Evolutionary conservation across 176 grass and related monocot species (phyloP), one percentile per base, ranked within the genome.

Genomic region (Hordeum marinum): DNA sequence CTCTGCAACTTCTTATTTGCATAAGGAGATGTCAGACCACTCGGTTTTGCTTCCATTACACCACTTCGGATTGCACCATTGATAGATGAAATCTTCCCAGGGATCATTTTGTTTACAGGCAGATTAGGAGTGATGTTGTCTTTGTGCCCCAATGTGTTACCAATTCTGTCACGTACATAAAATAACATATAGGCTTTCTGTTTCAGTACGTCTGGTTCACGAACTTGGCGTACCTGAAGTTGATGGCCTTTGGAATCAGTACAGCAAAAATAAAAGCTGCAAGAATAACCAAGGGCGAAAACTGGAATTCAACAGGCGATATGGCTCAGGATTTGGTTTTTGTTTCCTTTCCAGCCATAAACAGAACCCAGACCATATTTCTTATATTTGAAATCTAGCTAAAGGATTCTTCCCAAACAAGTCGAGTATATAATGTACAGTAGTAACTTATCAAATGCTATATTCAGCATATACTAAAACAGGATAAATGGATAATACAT

Each of bases 151-250:
- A 77, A 39, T 39, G 87, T 61, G 37, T 82, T 90, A 41, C 89
- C 80, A 17, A 92, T 24, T 88, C 84, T 98, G 81, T 95, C 90
- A 79, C 93, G 90, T 60, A 98, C 93, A 90, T 98, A 98, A 91
- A 98, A 98, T 81, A 98, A 73, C 90, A 98, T 98, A 69, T 94
- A 98, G 7, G 96, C 96, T 84, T 98, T 94, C 65, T 98, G 96
- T 63, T 66, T 80, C 86, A 98, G 75, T 77, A 96, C 96, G 55
- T 91, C 89, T 60, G 91, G 87, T 76, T 98, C 93, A 36, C 96
- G 91, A 77, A 95, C 96, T 90, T 98, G 96, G 72, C 85, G 72
- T 17, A 98, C 96, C 96, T 98, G 87, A 55, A 95, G 50, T 87
- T 69, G 72, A 82, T 79, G 68, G 1, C n/a, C 69, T 69, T 27